Percentiles rank a stretch among this genome's conserved stretches.
Evolutionary conservation across 352 stramenopile species (phyloP).

Genomic region (Phytophthora citricola): DNA sequence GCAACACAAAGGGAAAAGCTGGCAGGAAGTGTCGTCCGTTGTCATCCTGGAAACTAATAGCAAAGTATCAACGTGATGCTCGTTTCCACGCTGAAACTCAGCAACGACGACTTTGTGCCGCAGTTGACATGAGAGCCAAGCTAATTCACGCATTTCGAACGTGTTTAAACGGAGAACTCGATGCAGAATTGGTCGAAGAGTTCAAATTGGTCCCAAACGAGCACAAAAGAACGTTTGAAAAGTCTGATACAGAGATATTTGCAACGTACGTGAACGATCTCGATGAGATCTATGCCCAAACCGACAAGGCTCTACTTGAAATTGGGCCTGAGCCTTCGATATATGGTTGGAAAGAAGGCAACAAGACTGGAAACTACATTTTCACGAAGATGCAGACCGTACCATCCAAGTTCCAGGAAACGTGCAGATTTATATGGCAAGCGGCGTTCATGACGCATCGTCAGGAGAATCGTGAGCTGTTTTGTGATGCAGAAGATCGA

Average conservation of each 20-base stretch:
- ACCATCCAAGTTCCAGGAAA: too few species aligned
- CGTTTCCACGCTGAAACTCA: neutral
- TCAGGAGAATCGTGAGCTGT: too few species aligned
- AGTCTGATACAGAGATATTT: constrained; percentile 1
- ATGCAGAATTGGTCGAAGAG: neutral
- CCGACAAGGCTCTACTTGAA: neutral
- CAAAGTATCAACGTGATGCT: neutral
- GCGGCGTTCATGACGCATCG: too few species aligned
- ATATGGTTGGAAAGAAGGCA: neutral
- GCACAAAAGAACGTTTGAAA: neutral
- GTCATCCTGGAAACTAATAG: neutral
- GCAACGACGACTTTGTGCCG: neutral
- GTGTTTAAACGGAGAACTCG: constrained; percentile 5
- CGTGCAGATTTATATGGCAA: too few species aligned
- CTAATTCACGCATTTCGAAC: neutral
- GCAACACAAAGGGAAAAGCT: too few species aligned
- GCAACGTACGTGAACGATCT: neutral
- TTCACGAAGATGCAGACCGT: neutral
- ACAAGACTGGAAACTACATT: too few species aligned
- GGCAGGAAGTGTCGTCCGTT: too few species aligned
- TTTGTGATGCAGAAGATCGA: too few species aligned
- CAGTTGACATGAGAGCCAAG: neutral
- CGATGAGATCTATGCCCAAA: constrained; percentile 1
- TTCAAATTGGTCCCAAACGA: too few species aligned
- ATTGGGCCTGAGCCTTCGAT: neutral